Base-by-base conservation (phyloP, 768 basidiomycete genomes). In the Royoungia palumana region DNA sequence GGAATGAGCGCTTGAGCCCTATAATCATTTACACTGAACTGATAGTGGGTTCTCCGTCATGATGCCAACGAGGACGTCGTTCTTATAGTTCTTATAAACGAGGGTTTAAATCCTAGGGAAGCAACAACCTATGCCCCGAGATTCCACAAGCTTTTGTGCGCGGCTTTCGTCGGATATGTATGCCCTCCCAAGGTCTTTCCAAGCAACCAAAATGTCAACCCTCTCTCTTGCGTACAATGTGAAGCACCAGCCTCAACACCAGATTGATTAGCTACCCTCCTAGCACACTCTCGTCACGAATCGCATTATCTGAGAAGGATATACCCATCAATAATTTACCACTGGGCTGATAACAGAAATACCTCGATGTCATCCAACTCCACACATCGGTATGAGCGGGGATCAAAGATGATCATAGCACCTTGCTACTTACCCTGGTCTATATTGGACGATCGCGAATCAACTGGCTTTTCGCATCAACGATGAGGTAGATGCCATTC, bases 321-420 rank as follows among this genome's bases (percentile, higher is more conserved):
- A n/a, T n/a, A n/a, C 6, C 11, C 14, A 14, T 57, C 20, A 44
- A 43, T 22, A 16, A 28, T n/a, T 45, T 28, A 24, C 21, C 6
- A n/a, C 8, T 9, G 17, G 28, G 8, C 32, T 2, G 16, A 41
- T 25, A 20, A 22, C n/a, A n/a, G n/a, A n/a, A n/a, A 6, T 42
- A 66, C 63, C 53, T 67, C 67, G 5, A 69, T 69, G 37, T 67
- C 63, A 37, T 58, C 53, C 35, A 67, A 16, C 25, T 69, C 64
- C 39, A 66, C 61, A 42, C 8, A 2, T 32, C 32, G 32, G 7
- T 17, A 24, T 65, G 43, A 65, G 47, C 17, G 3, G 6, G 28
- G 21, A 1, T 11, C 21, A 5, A 13, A 44, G 24, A 34, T 5
- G n/a, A 51, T 22, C 32, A 16, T 32, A 27, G 36, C 43, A 9